Base-by-base conservation (phyloP, 1,284 basidiomycete genomes). In the Tilletia walkeri region DNA sequence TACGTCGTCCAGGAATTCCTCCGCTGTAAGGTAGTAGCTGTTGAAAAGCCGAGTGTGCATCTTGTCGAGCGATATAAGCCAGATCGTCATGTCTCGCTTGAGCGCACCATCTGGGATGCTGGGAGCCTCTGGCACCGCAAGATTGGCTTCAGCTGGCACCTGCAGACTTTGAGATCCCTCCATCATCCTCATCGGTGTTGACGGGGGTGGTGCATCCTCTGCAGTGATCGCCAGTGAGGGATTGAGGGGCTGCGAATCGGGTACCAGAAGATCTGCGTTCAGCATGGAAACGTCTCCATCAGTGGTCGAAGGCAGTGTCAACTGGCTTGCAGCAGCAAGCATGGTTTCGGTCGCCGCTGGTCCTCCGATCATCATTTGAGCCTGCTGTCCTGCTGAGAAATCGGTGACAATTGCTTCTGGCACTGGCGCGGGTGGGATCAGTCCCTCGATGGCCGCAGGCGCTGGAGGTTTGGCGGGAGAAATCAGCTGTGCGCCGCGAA, bases 11-110 rank as follows among this genome's bases (percentile, higher is more conserved):
- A 97, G 87, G 85, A 99, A 96, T 70, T 92, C 89, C 66, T 89
- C 88, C 0, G 92, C 91, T 0, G 93, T 94, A 48, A 93, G 88
- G 84, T 99, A 99, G 69, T 90, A 89, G 71, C 90, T 90, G 82
- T 90, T 90, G 85, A 93, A 93, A 16, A 99, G 87, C 69, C 93
- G 90, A 48, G 88, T 86, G 78, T 95, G 91, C 88, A 99, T 94
- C 75, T 88, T 90, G 81, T 98, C 95, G 39, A 99, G 87, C 82
- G 75, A 80, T 53, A 76, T 78, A 39, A 81, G 82, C 76, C 77
- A 82, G 68, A 83, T 79, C 53, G 75, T 75, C 73, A 81, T 75
- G 36, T 73, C 75, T 45, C 79, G 76, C 14, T 70, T 67, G 59
- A 76, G 68, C 2, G 65, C 65, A 12, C 75, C 73, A 9, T 67